Evolutionary conservation across 2,329 filamentous ascomycete genomes (phyloP).

Genomic region (Massarina eburnea): DNA sequence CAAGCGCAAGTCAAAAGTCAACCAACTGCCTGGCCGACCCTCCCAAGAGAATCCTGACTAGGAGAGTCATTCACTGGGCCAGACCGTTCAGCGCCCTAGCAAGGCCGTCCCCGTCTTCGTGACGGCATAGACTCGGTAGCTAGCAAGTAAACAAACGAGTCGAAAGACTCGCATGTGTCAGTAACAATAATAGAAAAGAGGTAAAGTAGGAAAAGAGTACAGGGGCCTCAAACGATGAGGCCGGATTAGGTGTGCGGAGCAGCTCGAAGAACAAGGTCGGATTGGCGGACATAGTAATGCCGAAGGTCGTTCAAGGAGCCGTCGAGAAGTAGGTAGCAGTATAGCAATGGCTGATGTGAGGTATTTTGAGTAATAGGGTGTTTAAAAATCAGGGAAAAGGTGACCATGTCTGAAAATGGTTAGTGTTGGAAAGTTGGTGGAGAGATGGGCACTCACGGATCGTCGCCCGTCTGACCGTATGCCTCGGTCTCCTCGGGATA

Average conservation of each 20-base stretch:
- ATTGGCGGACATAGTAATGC: neutral
- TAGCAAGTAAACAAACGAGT: too few species aligned
- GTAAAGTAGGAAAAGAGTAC: constrained; percentile 1
- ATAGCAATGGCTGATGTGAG: neutral
- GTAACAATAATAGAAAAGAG: neutral
- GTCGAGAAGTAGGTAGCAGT: neutral
- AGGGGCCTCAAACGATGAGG: neutral
- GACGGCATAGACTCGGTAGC: constrained; percentile 1
- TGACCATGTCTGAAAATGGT: constrained; percentile 18
- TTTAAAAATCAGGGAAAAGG: constrained; percentile 25
- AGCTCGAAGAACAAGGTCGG: neutral
- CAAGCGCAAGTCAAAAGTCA: neutral
- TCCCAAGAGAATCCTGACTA: too few species aligned
- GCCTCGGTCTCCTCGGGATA: constrained; percentile 96
- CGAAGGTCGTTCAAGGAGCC: neutral
- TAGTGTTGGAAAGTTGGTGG: constrained; percentile 1
- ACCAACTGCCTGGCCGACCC: neutral
- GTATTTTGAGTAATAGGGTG: neutral
- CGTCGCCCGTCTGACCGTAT: constrained; percentile 77
- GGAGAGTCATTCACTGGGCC: too few species aligned
- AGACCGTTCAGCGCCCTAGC: too few species aligned
- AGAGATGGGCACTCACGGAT: constrained; percentile 69
- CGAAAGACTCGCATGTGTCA: neutral
- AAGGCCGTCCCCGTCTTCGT: neutral
- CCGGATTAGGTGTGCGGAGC: neutral